Conservation (phyloP, 805 yeast genomes). For the Starmerella etchellsii region DNA sequence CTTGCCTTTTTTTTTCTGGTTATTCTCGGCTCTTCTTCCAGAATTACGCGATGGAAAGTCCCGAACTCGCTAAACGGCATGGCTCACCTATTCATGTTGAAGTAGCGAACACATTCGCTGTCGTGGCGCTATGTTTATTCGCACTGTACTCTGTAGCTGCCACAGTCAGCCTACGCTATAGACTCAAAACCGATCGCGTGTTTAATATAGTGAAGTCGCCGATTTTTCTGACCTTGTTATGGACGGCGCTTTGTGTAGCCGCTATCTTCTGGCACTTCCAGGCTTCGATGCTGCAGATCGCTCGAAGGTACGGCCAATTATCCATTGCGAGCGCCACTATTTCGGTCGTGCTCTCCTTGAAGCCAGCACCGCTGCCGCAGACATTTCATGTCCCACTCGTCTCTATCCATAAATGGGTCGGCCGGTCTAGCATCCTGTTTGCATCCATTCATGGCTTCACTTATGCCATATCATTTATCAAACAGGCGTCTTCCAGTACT, state of each 20-base stretch:
- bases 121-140: constrained; percentile 5
- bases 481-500: background rate
- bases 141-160: constrained; percentile 12
- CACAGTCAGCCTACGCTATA: background rate
- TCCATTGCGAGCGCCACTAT: constrained; percentile 67
- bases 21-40: no score
- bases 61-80: constrained; percentile 15
- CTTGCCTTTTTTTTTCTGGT: no score
- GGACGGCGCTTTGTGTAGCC: constrained; percentile 8
- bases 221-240: constrained; percentile 3
- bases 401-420: constrained; percentile 84
- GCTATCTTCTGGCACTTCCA: constrained; percentile 13
- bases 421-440: constrained; percentile 61
- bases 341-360: constrained; percentile 53
- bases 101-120: constrained; percentile 14
- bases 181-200: background rate
- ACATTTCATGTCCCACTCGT: constrained; percentile 55
- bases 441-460: constrained; percentile 50
- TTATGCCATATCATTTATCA: constrained; percentile 29
- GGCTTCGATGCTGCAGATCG: constrained; percentile 29
- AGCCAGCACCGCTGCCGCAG: constrained; percentile 77
- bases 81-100: constrained; percentile 17
- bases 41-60: no score
- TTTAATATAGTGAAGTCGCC: constrained; percentile 8
- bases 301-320: constrained; percentile 69